These are phyloP conservation scores for Wallacemonas sp. DNA, from an alignment of 208 protist species.

Conservation along the genomic window DNA sequence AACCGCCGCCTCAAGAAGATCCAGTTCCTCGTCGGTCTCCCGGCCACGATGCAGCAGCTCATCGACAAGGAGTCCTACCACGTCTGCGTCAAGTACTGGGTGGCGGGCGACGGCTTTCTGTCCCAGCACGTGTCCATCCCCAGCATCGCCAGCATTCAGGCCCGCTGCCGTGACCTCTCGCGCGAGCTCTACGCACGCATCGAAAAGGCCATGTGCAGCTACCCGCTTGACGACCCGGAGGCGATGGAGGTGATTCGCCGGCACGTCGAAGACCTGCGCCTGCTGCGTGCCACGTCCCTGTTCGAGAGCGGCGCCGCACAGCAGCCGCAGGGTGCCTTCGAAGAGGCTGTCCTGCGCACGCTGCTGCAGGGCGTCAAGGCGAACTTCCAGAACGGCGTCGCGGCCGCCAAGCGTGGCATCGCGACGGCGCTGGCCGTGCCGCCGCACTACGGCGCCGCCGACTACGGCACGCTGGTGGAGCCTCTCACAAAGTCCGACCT, in stretches of 20 bases:
- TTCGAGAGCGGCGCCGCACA: conserved; percentile 24
- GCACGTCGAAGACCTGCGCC: conserved; percentile 77
- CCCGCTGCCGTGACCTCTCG: conserved; percentile 51
- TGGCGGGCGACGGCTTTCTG: conserved; percentile 75
- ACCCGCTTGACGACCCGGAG: conserved; percentile 77
- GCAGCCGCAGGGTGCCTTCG: conserved; percentile 44
- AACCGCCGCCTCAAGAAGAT: conserved; percentile 83
- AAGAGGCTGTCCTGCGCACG: conserved; percentile 52
- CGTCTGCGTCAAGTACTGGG: conserved; percentile 76
- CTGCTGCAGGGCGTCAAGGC: conserved; percentile 65
- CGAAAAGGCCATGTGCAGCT: conserved; percentile 59
- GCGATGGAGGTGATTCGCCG: conserved; percentile 73
- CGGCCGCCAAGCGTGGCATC: conserved; percentile 52
- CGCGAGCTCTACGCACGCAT: conserved; percentile 65
- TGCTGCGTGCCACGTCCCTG: conserved; percentile 78
- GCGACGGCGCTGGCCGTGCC: conserved; percentile 50
- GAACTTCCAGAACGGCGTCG: conserved; percentile 51
- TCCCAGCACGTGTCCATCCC: conserved; percentile 55
- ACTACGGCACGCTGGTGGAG: conserved; percentile 28
- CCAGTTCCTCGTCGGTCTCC: conserved; percentile 79
- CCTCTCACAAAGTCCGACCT: conserved; percentile 44
- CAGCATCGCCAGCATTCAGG: conserved; percentile 62
- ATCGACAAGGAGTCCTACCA: conserved; percentile 58
- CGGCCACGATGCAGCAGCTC: conserved; percentile 61
- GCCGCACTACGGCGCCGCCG: conserved; percentile 34